Evolutionary conservation across 169 alveolate genomes (phyloP).

Genomic region (Cryptosporidium canis): DNA sequence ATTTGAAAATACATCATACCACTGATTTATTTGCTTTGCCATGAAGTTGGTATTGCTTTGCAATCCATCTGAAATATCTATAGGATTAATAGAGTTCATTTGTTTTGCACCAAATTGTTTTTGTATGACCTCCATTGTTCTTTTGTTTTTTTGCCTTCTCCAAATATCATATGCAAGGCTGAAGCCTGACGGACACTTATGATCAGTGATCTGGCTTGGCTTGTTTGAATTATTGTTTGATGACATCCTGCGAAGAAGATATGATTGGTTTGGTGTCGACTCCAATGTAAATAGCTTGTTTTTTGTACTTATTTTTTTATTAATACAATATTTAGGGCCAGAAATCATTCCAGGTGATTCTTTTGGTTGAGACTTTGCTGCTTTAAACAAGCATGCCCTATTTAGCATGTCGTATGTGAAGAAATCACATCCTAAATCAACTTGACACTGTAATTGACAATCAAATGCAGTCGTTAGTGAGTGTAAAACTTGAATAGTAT

Average conservation of each 20-base stretch:
- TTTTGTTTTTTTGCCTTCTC: conserved; percentile 65
- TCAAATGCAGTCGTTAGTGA: conserved; percentile 59
- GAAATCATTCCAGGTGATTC: conserved; percentile 61
- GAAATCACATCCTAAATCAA: conserved; percentile 63
- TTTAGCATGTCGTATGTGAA: conserved; percentile 60
- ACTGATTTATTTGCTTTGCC: conserved; percentile 62
- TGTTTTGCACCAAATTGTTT: conserved; percentile 52
- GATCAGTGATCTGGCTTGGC: conserved; percentile 7
- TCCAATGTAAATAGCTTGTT: not conserved
- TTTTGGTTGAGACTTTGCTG: conserved; percentile 27
- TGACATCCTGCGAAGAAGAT: conserved; percentile 38
- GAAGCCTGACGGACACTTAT: conserved; percentile 43
- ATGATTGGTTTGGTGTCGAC: conserved; percentile 8
- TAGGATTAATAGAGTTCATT: conserved; percentile 33
- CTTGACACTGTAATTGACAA: conserved; percentile 65
- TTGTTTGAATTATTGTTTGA: not conserved
- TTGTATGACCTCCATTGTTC: conserved; percentile 54
- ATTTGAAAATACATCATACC: conserved; percentile 55
- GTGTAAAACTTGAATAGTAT: conserved; percentile 49
- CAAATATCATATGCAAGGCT: conserved; percentile 44
- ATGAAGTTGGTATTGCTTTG: conserved; percentile 59
- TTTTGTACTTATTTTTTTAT: not conserved
- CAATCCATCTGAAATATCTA: conserved; percentile 57
- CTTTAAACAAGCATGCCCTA: conserved; percentile 39
- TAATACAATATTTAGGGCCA: conserved; percentile 53